A percentile compares a stretch with the other conserved stretches of the same genome.
Evolutionary conservation across 306 rosid genomes (phyloP).

Genomic region (Vigna nakashimae): DNA sequence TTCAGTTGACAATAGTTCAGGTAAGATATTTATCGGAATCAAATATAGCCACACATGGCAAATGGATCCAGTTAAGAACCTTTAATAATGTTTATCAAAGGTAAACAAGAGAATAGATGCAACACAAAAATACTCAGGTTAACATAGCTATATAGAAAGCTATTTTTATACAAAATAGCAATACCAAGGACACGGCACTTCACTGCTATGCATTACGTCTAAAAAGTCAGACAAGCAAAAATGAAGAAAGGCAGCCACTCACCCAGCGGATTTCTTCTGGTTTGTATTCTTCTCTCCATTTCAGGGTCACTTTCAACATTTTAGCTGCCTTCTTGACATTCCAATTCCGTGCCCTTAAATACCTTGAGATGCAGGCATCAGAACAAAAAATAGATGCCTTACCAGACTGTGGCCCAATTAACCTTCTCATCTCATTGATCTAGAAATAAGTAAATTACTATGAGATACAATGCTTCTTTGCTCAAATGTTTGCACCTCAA

Average conservation of each 20-base stretch:
- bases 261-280: constrained; percentile 98
- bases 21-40: constrained; percentile 33
- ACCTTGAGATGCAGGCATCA: constrained; percentile 73
- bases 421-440: constrained; percentile 79
- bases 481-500: constrained; percentile 30
- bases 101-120: background rate
- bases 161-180: background rate
- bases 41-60: constrained; percentile 33
- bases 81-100: background rate
- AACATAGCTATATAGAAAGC: background rate
- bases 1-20: constrained; percentile 1
- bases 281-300: constrained; percentile 82
- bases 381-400: constrained; percentile 76
- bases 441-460: constrained; percentile 47
- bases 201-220: background rate
- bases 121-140: constrained; percentile 4
- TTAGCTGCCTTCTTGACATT: constrained; percentile 87
- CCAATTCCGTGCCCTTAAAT: constrained; percentile 87
- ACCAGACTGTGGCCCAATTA: constrained; percentile 70
- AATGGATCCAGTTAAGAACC: constrained; percentile 8
- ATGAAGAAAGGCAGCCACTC: constrained; percentile 34
- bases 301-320: constrained; percentile 81
- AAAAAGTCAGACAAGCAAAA: constrained; percentile 13
- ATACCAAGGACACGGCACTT: background rate
- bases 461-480: constrained; percentile 4